phyloP scores from a whole-genome alignment of 805 yeast genomes.

The Cyberlindnera samutprakarnensis region DNA sequence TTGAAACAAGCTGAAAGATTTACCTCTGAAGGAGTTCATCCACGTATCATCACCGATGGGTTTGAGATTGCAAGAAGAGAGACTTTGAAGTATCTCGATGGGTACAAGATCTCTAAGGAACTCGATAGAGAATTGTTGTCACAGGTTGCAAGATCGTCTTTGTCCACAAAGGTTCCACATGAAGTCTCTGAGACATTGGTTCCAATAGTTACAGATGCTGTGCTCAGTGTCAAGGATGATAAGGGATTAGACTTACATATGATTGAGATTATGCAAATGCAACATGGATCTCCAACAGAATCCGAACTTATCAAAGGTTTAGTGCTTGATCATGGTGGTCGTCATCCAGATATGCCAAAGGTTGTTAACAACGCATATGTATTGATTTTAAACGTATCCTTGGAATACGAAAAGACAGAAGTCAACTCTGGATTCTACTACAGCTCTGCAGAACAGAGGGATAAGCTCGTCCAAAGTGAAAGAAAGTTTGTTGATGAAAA shows the following conservation, averaged over 20 bases:
- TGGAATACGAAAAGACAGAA: slow-evolving; percentile 97
- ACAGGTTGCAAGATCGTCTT: slow-evolving; percentile 86
- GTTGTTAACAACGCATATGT: slow-evolving; percentile 76
- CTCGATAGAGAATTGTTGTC: slow-evolving; percentile 80
- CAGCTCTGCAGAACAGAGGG: slow-evolving; percentile 93
- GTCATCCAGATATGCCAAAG: slow-evolving; percentile 99
- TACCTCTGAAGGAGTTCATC: slow-evolving; percentile 91
- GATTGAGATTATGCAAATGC: slow-evolving; percentile 99
- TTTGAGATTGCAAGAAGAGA: slow-evolving; percentile 84
- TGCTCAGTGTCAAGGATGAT: slow-evolving; percentile 59
- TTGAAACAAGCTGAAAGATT: slow-evolving; percentile 91
- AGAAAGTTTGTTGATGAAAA: slow-evolving; percentile 92
- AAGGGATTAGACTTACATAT: slow-evolving; percentile 80
- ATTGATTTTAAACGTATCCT: slow-evolving; percentile 83
- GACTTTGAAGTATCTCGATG: slow-evolving; percentile 60
- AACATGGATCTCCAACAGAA: slow-evolving; percentile 78
- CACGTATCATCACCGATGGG: slow-evolving; percentile 90
- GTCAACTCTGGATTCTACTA: slow-evolving; percentile 94
- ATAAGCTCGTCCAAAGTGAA: slow-evolving; percentile 87
- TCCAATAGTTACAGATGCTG: slow-evolving; percentile 96
- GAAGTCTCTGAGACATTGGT: slow-evolving; percentile 76
- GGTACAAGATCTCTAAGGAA: slow-evolving; percentile 45
- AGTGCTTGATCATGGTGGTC: slow-evolving; percentile 95
- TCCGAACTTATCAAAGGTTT: slow-evolving; percentile 81
- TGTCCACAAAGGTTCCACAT: slow-evolving; percentile 75